A percentile compares a stretch with the other conserved stretches of the same genome.
phyloP scores from a whole-genome alignment of 306 rosid genomes.

The Vigna trinervia region DNA sequence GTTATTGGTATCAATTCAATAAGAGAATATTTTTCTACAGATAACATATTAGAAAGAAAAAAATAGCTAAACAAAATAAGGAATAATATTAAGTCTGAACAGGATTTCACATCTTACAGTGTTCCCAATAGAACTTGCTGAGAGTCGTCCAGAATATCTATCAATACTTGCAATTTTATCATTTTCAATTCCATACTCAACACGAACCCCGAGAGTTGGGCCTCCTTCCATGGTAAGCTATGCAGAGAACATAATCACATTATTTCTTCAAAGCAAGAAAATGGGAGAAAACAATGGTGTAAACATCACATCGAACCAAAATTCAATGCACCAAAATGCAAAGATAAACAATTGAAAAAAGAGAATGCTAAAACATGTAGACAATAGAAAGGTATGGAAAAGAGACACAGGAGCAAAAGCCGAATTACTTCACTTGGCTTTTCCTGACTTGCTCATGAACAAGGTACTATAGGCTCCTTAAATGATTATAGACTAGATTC shows the following conservation, averaged over 20 bases:
- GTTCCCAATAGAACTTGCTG: slow-evolving; percentile 76
- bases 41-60: slow-evolving; percentile 17
- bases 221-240: slow-evolving; percentile 89
- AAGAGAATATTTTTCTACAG: no score
- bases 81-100: slow-evolving; percentile 24
- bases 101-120: slow-evolving; percentile 64
- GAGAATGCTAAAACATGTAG: slow-evolving; percentile 13
- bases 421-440: slow-evolving; percentile 16
- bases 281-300: slow-evolving; percentile 1
- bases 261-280: slow-evolving; percentile 33
- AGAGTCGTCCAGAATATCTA: slow-evolving; percentile 71
- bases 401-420: slow-evolving; percentile 8
- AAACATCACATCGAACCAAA: slow-evolving; percentile 20
- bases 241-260: slow-evolving; percentile 39
- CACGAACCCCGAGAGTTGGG: slow-evolving; percentile 72
- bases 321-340: slow-evolving; percentile 11
- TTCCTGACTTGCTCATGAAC: slow-evolving; percentile 21
- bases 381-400: slow-evolving; percentile 1
- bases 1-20: no score
- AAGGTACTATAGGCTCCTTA: slow-evolving; percentile 17
- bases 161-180: slow-evolving; percentile 72
- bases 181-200: slow-evolving; percentile 73
- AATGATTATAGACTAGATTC: slow-evolving; percentile 11
- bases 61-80: slow-evolving; percentile 7
- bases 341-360: slow-evolving; percentile 33